These are phyloP conservation scores for Wickerhamiella kazuoi DNA, from an alignment of 805 yeast species.

Conservation along the genomic window DNA sequence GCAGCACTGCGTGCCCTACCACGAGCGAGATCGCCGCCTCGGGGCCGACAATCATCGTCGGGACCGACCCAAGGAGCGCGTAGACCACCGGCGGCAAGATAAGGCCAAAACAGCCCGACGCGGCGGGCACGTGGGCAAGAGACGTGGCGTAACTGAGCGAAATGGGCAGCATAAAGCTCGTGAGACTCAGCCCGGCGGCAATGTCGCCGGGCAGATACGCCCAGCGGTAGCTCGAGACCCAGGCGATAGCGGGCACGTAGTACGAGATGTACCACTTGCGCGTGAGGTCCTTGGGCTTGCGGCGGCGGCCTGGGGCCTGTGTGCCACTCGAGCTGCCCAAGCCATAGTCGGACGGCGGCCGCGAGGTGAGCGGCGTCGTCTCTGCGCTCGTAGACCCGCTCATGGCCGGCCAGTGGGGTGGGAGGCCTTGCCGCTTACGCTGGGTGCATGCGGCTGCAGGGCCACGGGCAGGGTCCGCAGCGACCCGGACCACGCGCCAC, in stretches of 20 bases:
- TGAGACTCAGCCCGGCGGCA: constrained; percentile 71
- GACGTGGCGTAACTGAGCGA: constrained; percentile 72
- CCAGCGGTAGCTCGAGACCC: constrained; percentile 31
- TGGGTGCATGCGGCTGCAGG: too few relatives aligned
- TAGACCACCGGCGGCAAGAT: constrained; percentile 67
- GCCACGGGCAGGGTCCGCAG: too few relatives aligned
- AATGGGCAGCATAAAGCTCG: constrained; percentile 81
- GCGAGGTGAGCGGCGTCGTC: neutral
- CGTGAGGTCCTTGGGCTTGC: constrained; percentile 1
- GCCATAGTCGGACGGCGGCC: neutral
- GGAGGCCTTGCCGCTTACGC: too few relatives aligned
- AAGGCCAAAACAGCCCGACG: constrained; percentile 60
- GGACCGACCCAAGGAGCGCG: constrained; percentile 66
- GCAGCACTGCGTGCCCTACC: constrained; percentile 61
- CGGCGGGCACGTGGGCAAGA: constrained; percentile 66
- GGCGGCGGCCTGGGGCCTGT: neutral
- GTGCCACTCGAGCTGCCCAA: neutral
- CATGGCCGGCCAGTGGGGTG: neutral
- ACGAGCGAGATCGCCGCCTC: constrained; percentile 76
- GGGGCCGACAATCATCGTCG: constrained; percentile 81
- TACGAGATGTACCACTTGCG: constrained; percentile 25
- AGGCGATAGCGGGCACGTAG: constrained; percentile 38
- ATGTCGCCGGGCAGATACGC: constrained; percentile 38
- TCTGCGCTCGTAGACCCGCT: neutral
- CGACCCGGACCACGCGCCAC: too few relatives aligned